Evolutionary conservation across 495 filamentous ascomycete genomes (phyloP).

Genomic region (Daldinia caldariorum): DNA sequence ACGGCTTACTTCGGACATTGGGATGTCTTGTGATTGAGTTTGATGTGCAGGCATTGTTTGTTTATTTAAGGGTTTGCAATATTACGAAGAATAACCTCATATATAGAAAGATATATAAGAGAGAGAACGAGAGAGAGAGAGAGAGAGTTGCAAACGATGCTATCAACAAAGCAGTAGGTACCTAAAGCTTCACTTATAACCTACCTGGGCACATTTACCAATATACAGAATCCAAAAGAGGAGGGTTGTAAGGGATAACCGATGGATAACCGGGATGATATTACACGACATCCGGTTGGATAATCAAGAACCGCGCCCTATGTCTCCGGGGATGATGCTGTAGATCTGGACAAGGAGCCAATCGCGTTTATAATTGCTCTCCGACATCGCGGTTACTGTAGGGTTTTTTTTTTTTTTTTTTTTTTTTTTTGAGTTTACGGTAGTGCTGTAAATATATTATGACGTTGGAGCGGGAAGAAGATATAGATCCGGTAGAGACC

Average conservation of each 20-base stretch:
- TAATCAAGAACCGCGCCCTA: neutral
- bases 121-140: too few relatives aligned
- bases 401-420: neutral
- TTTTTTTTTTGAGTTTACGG: neutral
- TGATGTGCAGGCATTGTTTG: neutral
- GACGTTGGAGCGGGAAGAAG: neutral
- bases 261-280: neutral
- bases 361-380: neutral
- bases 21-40: neutral
- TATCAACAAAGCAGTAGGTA: neutral
- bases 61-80: neutral
- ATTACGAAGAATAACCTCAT: neutral
- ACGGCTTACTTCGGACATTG: neutral
- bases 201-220: neutral
- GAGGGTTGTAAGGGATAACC: neutral
- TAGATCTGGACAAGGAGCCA: neutral
- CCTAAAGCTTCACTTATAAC: neutral
- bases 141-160: neutral
- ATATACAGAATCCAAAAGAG: neutral
- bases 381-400: neutral
- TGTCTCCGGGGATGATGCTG: conserved; percentile 2
- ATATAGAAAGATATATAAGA: neutral
- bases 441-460: neutral
- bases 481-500: too few relatives aligned
- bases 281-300: neutral